These are phyloP conservation scores for Microdochium nivale DNA, from an alignment of 2,329 filamentous ascomycete species.

Conservation along the genomic window DNA sequence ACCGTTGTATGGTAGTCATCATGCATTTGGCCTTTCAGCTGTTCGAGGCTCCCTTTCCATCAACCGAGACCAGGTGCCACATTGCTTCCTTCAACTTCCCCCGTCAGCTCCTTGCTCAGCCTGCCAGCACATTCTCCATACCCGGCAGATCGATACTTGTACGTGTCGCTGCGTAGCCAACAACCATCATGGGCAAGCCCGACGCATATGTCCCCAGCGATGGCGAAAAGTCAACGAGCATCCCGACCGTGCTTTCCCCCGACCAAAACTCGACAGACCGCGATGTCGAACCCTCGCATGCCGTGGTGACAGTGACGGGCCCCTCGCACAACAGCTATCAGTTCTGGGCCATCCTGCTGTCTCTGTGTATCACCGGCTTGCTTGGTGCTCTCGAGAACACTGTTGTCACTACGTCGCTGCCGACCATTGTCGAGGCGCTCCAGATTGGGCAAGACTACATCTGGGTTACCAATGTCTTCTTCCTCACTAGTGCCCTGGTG, in stretches of 20 bases:
- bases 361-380: slow-evolving; percentile 9
- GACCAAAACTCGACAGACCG: slow-evolving; percentile 72
- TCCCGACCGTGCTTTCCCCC: not conserved
- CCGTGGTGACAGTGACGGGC: slow-evolving; percentile 58
- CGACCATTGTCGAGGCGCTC: slow-evolving; percentile 14
- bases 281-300: slow-evolving; percentile 91
- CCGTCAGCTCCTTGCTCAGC: too few relatives aligned
- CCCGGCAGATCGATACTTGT: too few relatives aligned
- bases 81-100: too few relatives aligned
- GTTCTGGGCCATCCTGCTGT: slow-evolving; percentile 12
- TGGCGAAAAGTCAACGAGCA: not conserved
- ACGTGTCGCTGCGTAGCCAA: not conserved
- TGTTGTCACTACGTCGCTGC: slow-evolving; percentile 15
- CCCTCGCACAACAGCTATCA: slow-evolving; percentile 1
- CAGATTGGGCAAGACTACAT: slow-evolving; percentile 13
- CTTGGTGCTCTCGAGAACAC: slow-evolving; percentile 17
- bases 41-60: too few relatives aligned
- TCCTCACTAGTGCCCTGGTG: slow-evolving; percentile 25
- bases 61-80: too few relatives aligned
- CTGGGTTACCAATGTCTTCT: slow-evolving; percentile 18
- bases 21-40: too few relatives aligned
- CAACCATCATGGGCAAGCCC: not conserved
- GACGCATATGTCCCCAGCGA: not conserved
- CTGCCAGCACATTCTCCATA: too few relatives aligned
- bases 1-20: too few relatives aligned